Conservation (phyloP, 2,329 filamentous ascomycete species). For the Ceratocystis harringtonii region DNA sequence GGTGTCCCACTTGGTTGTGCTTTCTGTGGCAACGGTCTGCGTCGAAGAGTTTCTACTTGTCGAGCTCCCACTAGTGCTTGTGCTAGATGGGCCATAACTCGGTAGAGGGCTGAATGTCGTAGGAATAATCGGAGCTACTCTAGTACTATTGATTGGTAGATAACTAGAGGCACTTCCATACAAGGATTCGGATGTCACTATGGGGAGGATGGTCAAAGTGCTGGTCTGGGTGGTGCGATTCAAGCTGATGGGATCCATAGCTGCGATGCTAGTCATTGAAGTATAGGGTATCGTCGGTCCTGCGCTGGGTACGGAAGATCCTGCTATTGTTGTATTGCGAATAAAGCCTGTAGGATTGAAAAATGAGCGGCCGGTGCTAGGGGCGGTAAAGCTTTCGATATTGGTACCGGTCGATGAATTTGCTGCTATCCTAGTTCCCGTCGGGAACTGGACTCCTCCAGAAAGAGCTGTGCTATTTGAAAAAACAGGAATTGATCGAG, state of each 20-base stretch:
- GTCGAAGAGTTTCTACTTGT: neutral
- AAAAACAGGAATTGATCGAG: neutral
- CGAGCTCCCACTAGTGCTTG: neutral
- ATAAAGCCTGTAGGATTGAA: neutral
- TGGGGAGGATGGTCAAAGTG: constrained; percentile 6
- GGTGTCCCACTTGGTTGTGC: neutral
- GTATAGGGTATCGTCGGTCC: neutral
- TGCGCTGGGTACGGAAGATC: neutral
- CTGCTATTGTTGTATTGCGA: neutral
- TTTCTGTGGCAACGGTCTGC: too few species aligned
- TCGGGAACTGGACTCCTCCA: neutral
- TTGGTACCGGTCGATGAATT: neutral
- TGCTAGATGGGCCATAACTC: neutral
- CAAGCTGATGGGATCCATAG: constrained; percentile 5
- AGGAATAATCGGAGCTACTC: neutral
- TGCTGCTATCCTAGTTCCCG: neutral
- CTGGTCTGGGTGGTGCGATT: constrained; percentile 7
- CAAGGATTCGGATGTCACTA: neutral
- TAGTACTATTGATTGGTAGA: neutral
- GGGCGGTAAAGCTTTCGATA: neutral
- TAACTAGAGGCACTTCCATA: neutral
- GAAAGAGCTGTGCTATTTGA: neutral
- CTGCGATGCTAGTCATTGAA: neutral
- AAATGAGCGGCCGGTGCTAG: neutral
- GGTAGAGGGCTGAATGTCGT: constrained; percentile 8